These are phyloP conservation scores for Solanum chmielewskii DNA, from an alignment of 257 asterid genomes.

Conservation along the genomic window DNA sequence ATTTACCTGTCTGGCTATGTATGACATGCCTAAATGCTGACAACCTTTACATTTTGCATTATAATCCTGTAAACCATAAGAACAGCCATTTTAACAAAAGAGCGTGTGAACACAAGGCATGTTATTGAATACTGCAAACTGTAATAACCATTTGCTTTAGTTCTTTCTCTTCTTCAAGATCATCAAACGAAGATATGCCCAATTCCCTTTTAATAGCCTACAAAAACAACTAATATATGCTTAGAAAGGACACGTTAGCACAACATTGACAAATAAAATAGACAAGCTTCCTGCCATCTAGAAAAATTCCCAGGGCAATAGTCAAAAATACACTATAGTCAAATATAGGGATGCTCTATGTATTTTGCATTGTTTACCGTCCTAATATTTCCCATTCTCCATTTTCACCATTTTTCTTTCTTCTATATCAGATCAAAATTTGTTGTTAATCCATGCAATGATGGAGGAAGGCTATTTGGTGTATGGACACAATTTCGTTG, in stretches of 20 bases:
- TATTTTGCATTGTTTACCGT: neutral
- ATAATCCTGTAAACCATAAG: conserved; percentile 43
- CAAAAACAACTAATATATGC: neutral
- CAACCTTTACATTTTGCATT: conserved; percentile 88
- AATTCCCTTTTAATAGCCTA: conserved; percentile 78
- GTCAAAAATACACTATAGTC: neutral
- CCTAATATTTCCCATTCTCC: neutral
- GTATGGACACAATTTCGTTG: neutral
- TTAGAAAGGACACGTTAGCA: neutral
- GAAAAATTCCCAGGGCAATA: neutral
- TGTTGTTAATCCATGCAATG: neutral
- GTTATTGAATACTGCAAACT: neutral
- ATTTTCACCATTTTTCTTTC: neutral
- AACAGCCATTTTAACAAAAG: neutral
- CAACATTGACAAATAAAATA: neutral
- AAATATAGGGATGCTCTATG: neutral
- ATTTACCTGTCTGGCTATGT: conserved; percentile 77
- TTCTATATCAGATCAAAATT: neutral
- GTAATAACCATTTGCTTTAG: conserved; percentile 72
- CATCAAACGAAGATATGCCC: conserved; percentile 71
- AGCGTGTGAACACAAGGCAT: neutral
- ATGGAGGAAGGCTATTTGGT: neutral
- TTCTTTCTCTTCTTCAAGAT: conserved; percentile 78
- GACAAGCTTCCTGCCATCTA: neutral
- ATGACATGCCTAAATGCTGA: conserved; percentile 74